Percentiles rank a stretch among this genome's conserved stretches.
Conservation (phyloP, 1,139 yeast genomes). For the Arxiozyma bovina region DNA sequence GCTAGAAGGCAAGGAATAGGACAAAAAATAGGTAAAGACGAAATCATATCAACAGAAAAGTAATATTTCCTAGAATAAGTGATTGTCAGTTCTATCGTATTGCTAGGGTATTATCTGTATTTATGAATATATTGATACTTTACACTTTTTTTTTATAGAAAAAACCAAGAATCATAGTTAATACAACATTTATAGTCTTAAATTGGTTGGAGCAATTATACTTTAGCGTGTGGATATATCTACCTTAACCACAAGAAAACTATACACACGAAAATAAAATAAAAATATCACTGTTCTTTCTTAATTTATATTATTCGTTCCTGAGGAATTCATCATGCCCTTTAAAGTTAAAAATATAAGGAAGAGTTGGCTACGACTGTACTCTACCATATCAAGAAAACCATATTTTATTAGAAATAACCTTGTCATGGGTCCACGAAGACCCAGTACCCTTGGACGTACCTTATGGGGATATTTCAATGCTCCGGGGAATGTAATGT, state of each 20-base stretch:
- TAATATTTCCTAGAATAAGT: neutral
- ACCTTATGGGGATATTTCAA: constrained; percentile 28
- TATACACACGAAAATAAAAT: no score
- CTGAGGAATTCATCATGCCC: neutral
- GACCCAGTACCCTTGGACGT: neutral
- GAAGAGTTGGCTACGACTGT: neutral
- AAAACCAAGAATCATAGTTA: no score
- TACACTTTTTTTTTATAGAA: neutral
- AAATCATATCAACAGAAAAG: no score
- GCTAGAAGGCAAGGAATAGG: neutral
- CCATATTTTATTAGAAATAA: neutral
- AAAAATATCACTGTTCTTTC: no score
- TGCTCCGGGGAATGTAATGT: constrained; percentile 28
- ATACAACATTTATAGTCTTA: no score
- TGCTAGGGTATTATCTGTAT: neutral
- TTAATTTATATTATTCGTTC: no score
- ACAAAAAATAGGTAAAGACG: neutral
- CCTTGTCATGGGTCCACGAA: neutral
- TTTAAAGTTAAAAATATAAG: neutral
- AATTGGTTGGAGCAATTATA: no score
- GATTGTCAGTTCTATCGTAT: neutral
- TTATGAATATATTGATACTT: neutral
- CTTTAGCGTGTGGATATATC: no score
- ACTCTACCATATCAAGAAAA: neutral
- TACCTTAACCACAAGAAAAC: no score